phyloP scores from a whole-genome alignment of 129 eudicot genomes.

The Flaveria robusta region DNA sequence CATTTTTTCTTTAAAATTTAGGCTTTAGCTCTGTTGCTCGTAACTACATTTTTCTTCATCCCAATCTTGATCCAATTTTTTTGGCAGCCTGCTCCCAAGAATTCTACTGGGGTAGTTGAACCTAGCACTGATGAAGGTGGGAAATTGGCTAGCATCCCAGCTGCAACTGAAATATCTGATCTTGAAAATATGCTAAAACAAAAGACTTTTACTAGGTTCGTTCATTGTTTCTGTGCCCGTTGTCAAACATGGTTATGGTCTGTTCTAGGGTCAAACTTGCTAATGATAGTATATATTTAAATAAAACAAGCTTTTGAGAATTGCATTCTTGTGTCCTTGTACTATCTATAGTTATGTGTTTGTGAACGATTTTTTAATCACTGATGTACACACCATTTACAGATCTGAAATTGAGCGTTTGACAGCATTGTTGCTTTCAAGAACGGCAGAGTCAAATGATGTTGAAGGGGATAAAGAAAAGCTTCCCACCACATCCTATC shows the following conservation, averaged over 20 bases:
- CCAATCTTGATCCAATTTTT: not conserved
- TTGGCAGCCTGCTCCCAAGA: conserved; percentile 21
- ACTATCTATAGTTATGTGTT: not conserved
- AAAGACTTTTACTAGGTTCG: conserved; percentile 82
- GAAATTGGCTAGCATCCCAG: conserved; percentile 28
- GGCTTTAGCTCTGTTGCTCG: not conserved
- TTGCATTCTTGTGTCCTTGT: not conserved
- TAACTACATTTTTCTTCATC: not conserved
- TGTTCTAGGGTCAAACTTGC: not conserved
- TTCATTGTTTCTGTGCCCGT: not conserved
- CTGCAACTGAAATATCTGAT: conserved; percentile 55
- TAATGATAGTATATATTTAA: not conserved
- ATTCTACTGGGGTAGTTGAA: conserved; percentile 30
- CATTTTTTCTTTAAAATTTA: not conserved
- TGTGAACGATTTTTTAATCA: not conserved
- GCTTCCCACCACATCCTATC: conserved; percentile 24
- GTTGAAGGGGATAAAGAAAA: conserved; percentile 38
- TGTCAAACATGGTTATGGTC: not conserved
- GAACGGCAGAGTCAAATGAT: conserved; percentile 44
- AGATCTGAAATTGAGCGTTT: conserved; percentile 76
- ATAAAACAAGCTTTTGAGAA: not conserved
- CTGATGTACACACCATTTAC: conserved; percentile 29
- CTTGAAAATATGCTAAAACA: conserved; percentile 78
- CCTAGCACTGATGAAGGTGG: conserved; percentile 28
- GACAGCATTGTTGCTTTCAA: conserved; percentile 64